phyloP scores from a whole-genome alignment of 768 basidiomycete genomes.

The Cyathus striatus region DNA sequence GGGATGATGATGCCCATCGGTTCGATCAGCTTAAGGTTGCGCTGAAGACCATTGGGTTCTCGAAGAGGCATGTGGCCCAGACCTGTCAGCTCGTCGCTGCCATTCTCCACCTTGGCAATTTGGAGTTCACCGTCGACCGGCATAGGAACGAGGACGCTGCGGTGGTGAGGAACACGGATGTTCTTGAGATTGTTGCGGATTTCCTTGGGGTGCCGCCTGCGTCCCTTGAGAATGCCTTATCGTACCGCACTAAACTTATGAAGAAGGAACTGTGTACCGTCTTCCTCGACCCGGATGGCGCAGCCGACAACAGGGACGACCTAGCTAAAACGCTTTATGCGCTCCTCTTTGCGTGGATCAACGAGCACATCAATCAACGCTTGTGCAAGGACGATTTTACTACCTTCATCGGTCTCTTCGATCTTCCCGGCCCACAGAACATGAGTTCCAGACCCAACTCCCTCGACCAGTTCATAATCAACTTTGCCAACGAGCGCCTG shows the following conservation, averaged over 20 bases:
- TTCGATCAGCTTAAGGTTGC: slow-evolving; percentile 95
- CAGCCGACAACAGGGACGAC: slow-evolving; percentile 90
- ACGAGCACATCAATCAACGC: slow-evolving; percentile 93
- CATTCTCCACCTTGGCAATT: slow-evolving; percentile 93
- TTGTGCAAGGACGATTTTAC: slow-evolving; percentile 91
- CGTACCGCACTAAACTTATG: slow-evolving; percentile 89
- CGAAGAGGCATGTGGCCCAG: slow-evolving; percentile 92
- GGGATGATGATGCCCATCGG: slow-evolving; percentile 78
- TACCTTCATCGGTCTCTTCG: slow-evolving; percentile 90
- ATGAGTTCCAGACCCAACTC: slow-evolving; percentile 85
- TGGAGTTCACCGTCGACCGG: slow-evolving; percentile 86
- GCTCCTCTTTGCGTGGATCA: slow-evolving; percentile 92
- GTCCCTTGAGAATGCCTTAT: slow-evolving; percentile 74
- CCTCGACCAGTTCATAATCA: slow-evolving; percentile 94
- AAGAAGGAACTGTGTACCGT: slow-evolving; percentile 97
- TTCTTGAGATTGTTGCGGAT: slow-evolving; percentile 80
- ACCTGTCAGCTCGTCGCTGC: slow-evolving; percentile 93
- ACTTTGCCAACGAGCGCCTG: slow-evolving; percentile 91
- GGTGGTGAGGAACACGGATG: slow-evolving; percentile 80
- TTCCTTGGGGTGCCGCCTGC: slow-evolving; percentile 80
- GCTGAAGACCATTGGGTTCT: slow-evolving; percentile 88
- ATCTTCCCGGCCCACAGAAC: slow-evolving; percentile 92
- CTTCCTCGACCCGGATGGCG: slow-evolving; percentile 92
- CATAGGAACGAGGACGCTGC: slow-evolving; percentile 88
- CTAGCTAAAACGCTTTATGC: slow-evolving; percentile 92